Base-by-base conservation (phyloP, 805 yeast species). In the Wickerhamiella nectarea region DNA sequence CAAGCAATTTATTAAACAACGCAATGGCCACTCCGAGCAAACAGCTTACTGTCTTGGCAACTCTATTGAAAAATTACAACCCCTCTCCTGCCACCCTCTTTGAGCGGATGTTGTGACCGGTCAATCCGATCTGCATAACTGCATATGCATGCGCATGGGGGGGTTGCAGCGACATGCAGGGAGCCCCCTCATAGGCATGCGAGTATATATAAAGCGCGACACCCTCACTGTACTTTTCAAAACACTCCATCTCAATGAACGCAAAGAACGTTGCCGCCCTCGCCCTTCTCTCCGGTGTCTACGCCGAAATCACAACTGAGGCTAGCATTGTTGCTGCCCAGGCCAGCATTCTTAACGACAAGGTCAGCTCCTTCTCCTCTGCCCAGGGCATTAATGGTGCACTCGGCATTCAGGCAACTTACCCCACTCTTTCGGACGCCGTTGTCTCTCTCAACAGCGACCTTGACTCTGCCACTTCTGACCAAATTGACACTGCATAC, bases 381-480 rank as follows among this genome's bases (percentile, higher is more conserved):
- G 48, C 38, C 26, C 46, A 48, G 26, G 59, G 60, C 24, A 44
- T 57, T 20, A 33, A 15, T 15, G 61, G 58, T 43, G 62, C 61
- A 28, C 51, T 57, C 9, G 47, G 47, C 28, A 56, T 58, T 46
- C 62, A 58, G 56, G 25, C 20, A 12, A 40, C 41, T n/a, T 39
- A 41, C 28, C 36, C 46, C n/a, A 4, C 31, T 21, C 41, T 51
- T 24, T 41, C 49, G 14, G 1, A 18, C n/a, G 44, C 48, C 11
- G 49, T 49, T 7, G 39, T 11, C 12, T 14, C 46, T 14, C 48
- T 50, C 9, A 12, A 41, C 25, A 15, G 22, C 15, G 47, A 22
- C 22, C 46, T 43, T 20, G 46, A 38, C 34, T 15, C 46, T n/a
- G 26, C 44, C 20, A 26, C 46, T 28, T 41, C 38, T 21, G 24